Evolutionary conservation across 202 grass and related monocot species (phyloP).

Genomic region (Carex arenaria): DNA sequence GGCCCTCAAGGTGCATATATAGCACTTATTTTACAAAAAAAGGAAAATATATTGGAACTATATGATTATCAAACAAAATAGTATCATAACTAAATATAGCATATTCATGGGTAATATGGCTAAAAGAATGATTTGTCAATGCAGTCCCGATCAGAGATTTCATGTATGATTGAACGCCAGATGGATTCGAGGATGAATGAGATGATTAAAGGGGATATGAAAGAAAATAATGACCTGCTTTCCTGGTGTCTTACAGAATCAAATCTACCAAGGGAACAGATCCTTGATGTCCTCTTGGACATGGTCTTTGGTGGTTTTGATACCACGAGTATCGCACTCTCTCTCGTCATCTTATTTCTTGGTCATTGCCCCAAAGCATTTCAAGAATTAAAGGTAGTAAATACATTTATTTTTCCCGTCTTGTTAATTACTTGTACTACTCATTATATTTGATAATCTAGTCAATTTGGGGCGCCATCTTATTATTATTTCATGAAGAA

Average conservation of each 20-base stretch:
- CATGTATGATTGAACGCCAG: neutral
- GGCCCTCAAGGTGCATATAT: slow-evolving; percentile 22
- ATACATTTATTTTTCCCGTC: neutral
- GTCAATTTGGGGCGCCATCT: too few relatives aligned
- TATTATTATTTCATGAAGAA: too few relatives aligned
- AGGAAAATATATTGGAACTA: neutral
- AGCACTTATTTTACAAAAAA: neutral
- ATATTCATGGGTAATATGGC: neutral
- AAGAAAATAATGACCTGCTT: slow-evolving; percentile 22
- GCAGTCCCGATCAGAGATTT: slow-evolving; percentile 16
- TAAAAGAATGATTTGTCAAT: neutral
- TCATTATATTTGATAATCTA: too few relatives aligned
- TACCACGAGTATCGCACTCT: neutral
- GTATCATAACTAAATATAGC: neutral
- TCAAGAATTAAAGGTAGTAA: slow-evolving; percentile 24
- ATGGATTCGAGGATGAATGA: slow-evolving; percentile 19
- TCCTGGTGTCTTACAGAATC: slow-evolving; percentile 19
- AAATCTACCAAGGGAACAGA: slow-evolving; percentile 23
- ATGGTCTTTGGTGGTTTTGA: slow-evolving; percentile 23
- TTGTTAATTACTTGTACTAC: neutral
- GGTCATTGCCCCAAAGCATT: slow-evolving; percentile 18
- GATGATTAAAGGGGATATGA: neutral
- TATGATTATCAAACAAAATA: neutral
- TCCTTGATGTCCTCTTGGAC: slow-evolving; percentile 21
- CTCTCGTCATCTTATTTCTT: slow-evolving; percentile 26